phyloP scores from a whole-genome alignment of 208 protist genomes.

The Balamuthia mandrillaris region DNA sequence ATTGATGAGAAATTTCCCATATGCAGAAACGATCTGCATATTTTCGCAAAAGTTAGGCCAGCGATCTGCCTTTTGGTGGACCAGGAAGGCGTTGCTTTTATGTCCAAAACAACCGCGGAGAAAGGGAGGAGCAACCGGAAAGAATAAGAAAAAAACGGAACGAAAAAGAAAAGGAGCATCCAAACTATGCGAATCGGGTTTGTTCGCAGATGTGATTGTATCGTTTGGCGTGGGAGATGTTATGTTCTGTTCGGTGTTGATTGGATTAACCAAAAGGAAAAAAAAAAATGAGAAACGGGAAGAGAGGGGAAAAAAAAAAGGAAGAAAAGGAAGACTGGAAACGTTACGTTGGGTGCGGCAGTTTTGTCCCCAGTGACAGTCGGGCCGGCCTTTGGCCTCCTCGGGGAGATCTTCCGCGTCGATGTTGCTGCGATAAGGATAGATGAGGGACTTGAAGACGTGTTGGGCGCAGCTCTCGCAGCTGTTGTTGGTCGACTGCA shows the following conservation, averaged over 20 bases:
- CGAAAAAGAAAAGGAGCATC: too few relatives aligned
- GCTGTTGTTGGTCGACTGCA: background rate
- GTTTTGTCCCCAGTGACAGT: slow-evolving; percentile 28
- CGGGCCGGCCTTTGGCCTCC: background rate
- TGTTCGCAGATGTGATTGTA: slow-evolving; percentile 1
- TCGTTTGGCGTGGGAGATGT: background rate
- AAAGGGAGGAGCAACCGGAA: too few relatives aligned
- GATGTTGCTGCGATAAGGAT: background rate
- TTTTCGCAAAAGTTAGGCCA: too few relatives aligned
- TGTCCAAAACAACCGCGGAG: too few relatives aligned
- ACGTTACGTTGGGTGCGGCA: slow-evolving; percentile 11
- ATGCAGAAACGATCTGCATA: too few relatives aligned
- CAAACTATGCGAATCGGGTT: background rate
- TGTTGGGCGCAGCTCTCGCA: background rate
- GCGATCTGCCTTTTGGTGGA: too few relatives aligned
- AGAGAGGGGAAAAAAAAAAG: background rate
- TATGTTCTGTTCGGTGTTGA: background rate
- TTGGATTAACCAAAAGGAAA: too few relatives aligned
- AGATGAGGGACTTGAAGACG: background rate
- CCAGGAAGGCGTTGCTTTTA: too few relatives aligned
- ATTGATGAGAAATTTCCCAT: too few relatives aligned
- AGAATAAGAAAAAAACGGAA: too few relatives aligned
- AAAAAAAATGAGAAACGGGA: background rate
- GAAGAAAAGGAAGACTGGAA: background rate
- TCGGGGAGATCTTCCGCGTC: background rate